Base-by-base conservation (phyloP, 1,139 yeast species). In the Taiozyma sp. region DNA sequence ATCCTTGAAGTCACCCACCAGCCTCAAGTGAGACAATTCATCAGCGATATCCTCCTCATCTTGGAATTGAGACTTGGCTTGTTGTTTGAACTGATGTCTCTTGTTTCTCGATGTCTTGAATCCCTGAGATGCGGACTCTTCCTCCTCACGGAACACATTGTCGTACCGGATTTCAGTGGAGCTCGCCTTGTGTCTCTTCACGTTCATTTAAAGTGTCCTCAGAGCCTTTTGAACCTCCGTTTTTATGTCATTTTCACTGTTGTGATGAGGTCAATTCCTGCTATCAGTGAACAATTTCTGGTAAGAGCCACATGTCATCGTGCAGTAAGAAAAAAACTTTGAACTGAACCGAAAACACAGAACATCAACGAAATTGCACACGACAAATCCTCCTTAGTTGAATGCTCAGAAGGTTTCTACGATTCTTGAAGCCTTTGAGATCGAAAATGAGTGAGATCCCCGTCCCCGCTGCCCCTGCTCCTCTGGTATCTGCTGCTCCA, bases 41-140 rank as follows among this genome's bases (percentile, higher is more conserved):
- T 44, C 19, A 2, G 40, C 46, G 19, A 45, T 34, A 48, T 61
- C 65, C 19, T 58, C 57, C 3, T 53, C 57, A 45, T 61, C 65
- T 42, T 59, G 59, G 39, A 55, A 54, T n/a, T 54, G 50, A 3
- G 48, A 44, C 29, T 45, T 51, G 9, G 50, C 36, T n/a, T 51
- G 54, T 19, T 45, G 13, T 4, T 22, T 16, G 29, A 61, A 61
- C 2, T 41, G 19, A 30, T 44, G 48, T 41, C 63, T 50, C 8
- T 51, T 51, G 0, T 14, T 8, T 24, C 54, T 53, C 1, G 57
- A 48, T 14, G 60, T 52, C 12, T 47, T 49, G 45, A 60, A 58
- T 5, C 48, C 54, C 9, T 16, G 40, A 8, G 43, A 30, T 12
- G 8, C 36, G 10, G 39, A 22, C 27, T 30, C 10, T 12, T 28